phyloP scores from a whole-genome alignment of 345 rosid genomes.

The Acer yangbiense region DNA sequence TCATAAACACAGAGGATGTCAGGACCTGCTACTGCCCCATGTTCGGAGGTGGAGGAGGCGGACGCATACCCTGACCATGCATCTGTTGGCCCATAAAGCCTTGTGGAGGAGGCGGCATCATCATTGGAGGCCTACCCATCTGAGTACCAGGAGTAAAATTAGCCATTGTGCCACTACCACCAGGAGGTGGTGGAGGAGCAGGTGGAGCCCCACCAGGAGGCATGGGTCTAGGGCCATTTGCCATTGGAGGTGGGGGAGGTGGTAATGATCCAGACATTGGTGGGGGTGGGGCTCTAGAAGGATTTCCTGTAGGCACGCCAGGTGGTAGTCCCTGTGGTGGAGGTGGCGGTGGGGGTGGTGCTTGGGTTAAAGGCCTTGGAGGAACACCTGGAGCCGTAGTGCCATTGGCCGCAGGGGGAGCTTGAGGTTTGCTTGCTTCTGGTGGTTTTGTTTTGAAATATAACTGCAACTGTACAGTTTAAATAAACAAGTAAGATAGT shows the following conservation, averaged over 20 bases:
- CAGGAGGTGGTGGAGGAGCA: conserved; percentile 76
- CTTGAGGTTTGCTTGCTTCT: conserved; percentile 75
- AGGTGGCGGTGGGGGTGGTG: conserved; percentile 72
- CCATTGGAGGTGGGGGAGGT: conserved; percentile 85
- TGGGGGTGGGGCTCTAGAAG: conserved; percentile 53
- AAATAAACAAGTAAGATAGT: conserved; percentile 6
- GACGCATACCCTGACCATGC: conserved; percentile 33
- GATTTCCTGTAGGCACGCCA: conserved; percentile 39
- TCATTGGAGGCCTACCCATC: conserved; percentile 49
- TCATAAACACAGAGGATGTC: no score
- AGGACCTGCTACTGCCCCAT: conserved; percentile 15
- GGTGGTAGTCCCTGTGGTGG: conserved; percentile 66
- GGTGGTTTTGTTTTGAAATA: conserved; percentile 82
- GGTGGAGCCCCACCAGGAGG: conserved; percentile 70
- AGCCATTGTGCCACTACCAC: conserved; percentile 62
- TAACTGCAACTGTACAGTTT: conserved; percentile 71
- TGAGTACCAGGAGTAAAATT: conserved; percentile 62
- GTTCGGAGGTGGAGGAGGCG: conserved; percentile 28
- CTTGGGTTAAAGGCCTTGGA: conserved; percentile 54
- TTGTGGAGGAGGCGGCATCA: conserved; percentile 48
- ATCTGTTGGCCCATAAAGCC: conserved; percentile 60
- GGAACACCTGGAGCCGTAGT: conserved; percentile 61
- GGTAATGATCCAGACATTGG: conserved; percentile 55
- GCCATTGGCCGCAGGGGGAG: conserved; percentile 63
- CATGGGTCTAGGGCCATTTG: conserved; percentile 68